Conservation (phyloP, 1,139 yeast genomes). For the Taphrina flavorubra region DNA sequence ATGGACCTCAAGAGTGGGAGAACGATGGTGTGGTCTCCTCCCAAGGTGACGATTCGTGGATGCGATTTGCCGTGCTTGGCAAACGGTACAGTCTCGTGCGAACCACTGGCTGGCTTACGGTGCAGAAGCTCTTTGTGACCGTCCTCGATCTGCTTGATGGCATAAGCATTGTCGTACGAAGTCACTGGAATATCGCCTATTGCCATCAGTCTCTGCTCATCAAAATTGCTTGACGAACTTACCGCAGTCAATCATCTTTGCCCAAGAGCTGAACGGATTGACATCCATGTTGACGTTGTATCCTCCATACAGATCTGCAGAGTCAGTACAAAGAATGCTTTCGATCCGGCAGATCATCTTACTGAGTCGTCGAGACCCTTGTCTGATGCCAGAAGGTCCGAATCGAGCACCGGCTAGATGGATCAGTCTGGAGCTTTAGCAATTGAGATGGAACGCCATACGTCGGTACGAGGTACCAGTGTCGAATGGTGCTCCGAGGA, state of each 20-base stretch:
- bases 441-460: not conserved
- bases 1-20: conserved; percentile 73
- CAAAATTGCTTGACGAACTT: not conserved
- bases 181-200: conserved; percentile 70
- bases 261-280: conserved; percentile 73
- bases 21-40: conserved; percentile 79
- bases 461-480: conserved; percentile 72
- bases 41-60: conserved; percentile 65
- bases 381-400: conserved; percentile 77
- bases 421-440: too few species aligned
- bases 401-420: conserved; percentile 65
- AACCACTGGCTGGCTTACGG: conserved; percentile 44
- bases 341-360: not conserved
- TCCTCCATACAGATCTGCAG: conserved; percentile 60
- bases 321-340: not conserved
- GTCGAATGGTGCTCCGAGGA: conserved; percentile 79
- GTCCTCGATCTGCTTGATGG: conserved; percentile 70
- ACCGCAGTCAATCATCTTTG: conserved; percentile 69
- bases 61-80: conserved; percentile 37
- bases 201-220: not conserved
- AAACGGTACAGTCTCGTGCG: conserved; percentile 23
- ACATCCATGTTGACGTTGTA: conserved; percentile 68
- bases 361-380: conserved; percentile 73
- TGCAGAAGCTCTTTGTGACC: conserved; percentile 65
- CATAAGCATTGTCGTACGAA: conserved; percentile 74